A percentile compares a stretch with the other conserved stretches of the same genome.
Conservation (phyloP, 805 yeast genomes). For the Myxozyma lipomycoides region DNA sequence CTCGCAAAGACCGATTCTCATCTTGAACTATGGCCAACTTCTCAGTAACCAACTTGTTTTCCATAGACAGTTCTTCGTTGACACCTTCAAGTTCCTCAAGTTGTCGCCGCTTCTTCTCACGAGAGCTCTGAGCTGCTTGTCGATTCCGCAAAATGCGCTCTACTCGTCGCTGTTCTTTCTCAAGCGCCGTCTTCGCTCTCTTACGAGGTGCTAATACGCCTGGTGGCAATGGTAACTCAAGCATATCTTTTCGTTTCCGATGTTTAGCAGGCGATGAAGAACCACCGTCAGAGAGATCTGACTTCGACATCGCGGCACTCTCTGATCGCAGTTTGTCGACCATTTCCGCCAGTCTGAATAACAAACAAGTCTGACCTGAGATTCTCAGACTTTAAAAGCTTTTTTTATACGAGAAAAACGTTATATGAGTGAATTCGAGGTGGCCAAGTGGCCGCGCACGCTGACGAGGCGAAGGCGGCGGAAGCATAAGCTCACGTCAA, state of each 20-base stretch:
- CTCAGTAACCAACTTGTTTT: constrained; percentile 12
- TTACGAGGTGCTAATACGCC: constrained; percentile 83
- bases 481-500: background rate
- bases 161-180: constrained; percentile 91
- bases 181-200: constrained; percentile 94
- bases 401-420: too few species aligned
- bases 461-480: background rate
- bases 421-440: too few species aligned
- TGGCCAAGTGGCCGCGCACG: background rate
- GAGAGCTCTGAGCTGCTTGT: constrained; percentile 94
- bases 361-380: too few species aligned
- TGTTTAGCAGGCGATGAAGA: too few species aligned
- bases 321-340: too few species aligned
- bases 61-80: constrained; percentile 13
- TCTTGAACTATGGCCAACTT: constrained; percentile 17
- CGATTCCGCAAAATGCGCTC: constrained; percentile 91
- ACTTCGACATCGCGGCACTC: too few species aligned
- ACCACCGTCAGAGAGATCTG: too few species aligned
- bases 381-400: too few species aligned
- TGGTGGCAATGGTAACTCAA: constrained; percentile 38
- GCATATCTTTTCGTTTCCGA: constrained; percentile 34
- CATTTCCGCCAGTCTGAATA: too few species aligned
- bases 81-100: constrained; percentile 69
- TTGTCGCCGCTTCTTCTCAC: constrained; percentile 93
- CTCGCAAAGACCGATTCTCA: constrained; percentile 16